Conservation (phyloP, 768 basidiomycete genomes). For the Suillus discolor region DNA sequence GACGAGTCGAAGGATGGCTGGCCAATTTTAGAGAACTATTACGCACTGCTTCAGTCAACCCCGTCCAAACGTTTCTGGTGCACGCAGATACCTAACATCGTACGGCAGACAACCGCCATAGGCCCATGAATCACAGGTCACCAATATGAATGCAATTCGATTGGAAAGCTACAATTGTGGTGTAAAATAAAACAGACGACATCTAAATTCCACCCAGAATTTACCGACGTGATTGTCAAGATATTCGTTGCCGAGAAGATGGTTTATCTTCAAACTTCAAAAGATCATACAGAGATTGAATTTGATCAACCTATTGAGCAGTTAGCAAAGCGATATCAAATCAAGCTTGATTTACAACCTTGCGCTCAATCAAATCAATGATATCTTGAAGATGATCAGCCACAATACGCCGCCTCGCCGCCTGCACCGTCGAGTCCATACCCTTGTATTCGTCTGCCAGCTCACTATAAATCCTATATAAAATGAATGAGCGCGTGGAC, state of each 20-base stretch:
- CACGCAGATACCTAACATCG: neutral
- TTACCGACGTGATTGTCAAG: neutral
- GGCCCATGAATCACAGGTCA: neutral
- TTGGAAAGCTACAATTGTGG: conserved; percentile 1
- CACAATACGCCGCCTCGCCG: conserved; percentile 79
- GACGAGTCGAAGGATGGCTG: neutral
- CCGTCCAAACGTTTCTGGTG: neutral
- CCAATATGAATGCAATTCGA: neutral
- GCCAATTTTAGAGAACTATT: neutral
- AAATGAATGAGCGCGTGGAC: conserved; percentile 14
- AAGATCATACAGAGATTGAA: conserved; percentile 87
- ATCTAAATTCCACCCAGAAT: neutral
- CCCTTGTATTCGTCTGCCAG: conserved; percentile 91
- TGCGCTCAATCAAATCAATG: conserved; percentile 88
- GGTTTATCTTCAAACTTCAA: conserved; percentile 76
- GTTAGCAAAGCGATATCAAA: conserved; percentile 14
- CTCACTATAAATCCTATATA: conserved; percentile 81
- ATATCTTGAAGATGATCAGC: conserved; percentile 90
- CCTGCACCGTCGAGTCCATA: conserved; percentile 84
- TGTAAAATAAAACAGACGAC: neutral
- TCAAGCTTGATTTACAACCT: conserved; percentile 50
- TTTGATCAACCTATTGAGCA: conserved; percentile 79
- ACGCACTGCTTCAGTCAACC: neutral
- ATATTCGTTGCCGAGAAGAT: conserved; percentile 1
- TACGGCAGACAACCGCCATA: neutral